These are phyloP conservation scores for Saccharomyces jurei DNA, from an alignment of 805 yeast genomes.

Conservation along the genomic window DNA sequence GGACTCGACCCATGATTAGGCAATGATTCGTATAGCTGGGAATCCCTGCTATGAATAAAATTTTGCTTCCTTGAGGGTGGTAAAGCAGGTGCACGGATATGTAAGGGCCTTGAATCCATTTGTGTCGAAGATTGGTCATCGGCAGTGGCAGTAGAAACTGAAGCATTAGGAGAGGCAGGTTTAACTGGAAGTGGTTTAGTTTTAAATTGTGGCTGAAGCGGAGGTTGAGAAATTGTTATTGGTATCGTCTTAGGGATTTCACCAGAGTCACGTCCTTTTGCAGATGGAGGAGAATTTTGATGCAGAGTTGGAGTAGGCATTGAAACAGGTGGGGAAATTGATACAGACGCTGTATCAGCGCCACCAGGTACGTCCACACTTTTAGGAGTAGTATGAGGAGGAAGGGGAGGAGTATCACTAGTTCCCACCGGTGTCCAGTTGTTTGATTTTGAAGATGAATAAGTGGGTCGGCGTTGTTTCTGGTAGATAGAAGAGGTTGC, in stretches of 20 bases:
- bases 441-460: not conserved
- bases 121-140: constrained; percentile 3
- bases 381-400: constrained; percentile 1
- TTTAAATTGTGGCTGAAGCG: constrained; percentile 31
- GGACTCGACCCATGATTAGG: constrained; percentile 7
- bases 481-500: not conserved
- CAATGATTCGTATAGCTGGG: not conserved
- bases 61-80: constrained; percentile 50
- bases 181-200: constrained; percentile 16
- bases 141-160: constrained; percentile 3
- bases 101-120: constrained; percentile 14
- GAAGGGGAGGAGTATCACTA: not conserved
- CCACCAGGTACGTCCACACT: constrained; percentile 8
- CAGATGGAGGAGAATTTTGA: not conserved
- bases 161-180: constrained; percentile 9
- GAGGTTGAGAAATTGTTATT: constrained; percentile 29
- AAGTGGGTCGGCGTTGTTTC: not conserved
- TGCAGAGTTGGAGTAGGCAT: not conserved
- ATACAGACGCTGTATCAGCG: constrained; percentile 10
- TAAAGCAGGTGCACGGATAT: constrained; percentile 42
- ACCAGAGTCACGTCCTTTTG: not conserved
- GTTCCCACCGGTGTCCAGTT: not conserved
- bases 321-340: not conserved
- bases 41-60: constrained; percentile 5
- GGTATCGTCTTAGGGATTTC: constrained; percentile 4